These are phyloP conservation scores for Sphenostylis stenocarpa DNA, from an alignment of 306 rosid species.

Conservation along the genomic window DNA sequence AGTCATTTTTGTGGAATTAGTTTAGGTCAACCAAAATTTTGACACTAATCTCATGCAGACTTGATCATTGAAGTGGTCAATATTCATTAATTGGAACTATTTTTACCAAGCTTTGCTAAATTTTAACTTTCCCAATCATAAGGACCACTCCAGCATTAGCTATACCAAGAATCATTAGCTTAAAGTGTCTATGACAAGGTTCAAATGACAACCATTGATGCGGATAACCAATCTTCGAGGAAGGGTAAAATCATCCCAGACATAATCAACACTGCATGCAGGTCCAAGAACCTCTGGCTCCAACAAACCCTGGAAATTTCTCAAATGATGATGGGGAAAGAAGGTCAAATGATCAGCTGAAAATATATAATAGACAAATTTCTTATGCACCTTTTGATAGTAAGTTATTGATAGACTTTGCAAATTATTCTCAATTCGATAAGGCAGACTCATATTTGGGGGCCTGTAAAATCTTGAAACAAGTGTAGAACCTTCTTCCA, in stretches of 20 bases:
- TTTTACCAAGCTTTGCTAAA: conserved; percentile 6
- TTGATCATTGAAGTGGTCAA: background rate
- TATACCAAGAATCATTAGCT: background rate
- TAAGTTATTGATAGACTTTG: conserved; percentile 63
- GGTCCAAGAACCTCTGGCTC: conserved; percentile 85
- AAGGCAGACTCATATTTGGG: conserved; percentile 76
- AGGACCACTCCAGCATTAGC: background rate
- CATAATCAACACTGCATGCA: conserved; percentile 64
- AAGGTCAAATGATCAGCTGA: background rate
- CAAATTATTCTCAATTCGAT: conserved; percentile 83
- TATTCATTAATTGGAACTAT: background rate
- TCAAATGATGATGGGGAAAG: conserved; percentile 32
- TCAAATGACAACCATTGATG: conserved; percentile 55
- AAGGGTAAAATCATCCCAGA: conserved; percentile 93
- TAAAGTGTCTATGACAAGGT: conserved; percentile 15
- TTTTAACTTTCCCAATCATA: background rate
- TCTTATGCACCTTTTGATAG: conserved; percentile 73
- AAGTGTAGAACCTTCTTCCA: conserved; percentile 88
- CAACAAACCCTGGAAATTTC: conserved; percentile 59
- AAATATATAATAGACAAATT: conserved; percentile 23
- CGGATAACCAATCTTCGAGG: conserved; percentile 72
- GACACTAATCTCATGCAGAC: background rate
- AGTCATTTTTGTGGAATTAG: too few species aligned
- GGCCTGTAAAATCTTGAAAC: conserved; percentile 77
- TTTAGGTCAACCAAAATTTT: too few species aligned